These are phyloP conservation scores for Coniochaeta ligniaria DNA, from an alignment of 2,329 filamentous ascomycete species.

Conservation along the genomic window DNA sequence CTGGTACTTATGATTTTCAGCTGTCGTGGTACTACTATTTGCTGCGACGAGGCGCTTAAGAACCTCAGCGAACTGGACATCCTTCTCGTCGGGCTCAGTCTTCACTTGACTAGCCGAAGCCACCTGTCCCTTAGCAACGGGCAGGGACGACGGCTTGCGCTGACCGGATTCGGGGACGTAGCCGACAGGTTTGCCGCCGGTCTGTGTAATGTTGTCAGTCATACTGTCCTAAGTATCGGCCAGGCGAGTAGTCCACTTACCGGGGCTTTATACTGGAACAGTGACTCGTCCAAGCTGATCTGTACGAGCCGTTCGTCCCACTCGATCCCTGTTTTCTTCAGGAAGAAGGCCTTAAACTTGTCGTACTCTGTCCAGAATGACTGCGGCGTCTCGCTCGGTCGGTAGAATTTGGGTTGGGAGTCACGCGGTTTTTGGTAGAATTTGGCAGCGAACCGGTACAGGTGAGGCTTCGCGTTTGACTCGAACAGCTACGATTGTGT, in stretches of 20 bases:
- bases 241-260: conserved; percentile 24
- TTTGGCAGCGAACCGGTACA: conserved; percentile 55
- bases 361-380: conserved; percentile 35
- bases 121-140: neutral
- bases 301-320: conserved; percentile 50
- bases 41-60: neutral
- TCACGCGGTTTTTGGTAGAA: conserved; percentile 34
- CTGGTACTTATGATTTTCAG: neutral
- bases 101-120: neutral
- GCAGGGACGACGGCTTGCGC: neutral
- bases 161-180: conserved; percentile 11
- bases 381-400: conserved; percentile 29
- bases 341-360: conserved; percentile 51
- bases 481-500: conserved; percentile 53
- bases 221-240: neutral
- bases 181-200: conserved; percentile 20
- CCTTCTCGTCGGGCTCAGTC: neutral
- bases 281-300: conserved; percentile 18
- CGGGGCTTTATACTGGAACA: conserved; percentile 39
- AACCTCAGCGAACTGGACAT: neutral
- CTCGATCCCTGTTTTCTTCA: conserved; percentile 44
- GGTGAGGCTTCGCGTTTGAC: conserved; percentile 48
- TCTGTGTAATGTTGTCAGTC: conserved; percentile 4
- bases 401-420: conserved; percentile 25
- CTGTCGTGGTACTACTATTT: too few relatives aligned